A percentile compares a stretch with the other conserved stretches of the same genome.
These are phyloP conservation scores for Paracamarosporium sp. DNA, from an alignment of 2,329 filamentous ascomycete species.

Conservation along the genomic window DNA sequence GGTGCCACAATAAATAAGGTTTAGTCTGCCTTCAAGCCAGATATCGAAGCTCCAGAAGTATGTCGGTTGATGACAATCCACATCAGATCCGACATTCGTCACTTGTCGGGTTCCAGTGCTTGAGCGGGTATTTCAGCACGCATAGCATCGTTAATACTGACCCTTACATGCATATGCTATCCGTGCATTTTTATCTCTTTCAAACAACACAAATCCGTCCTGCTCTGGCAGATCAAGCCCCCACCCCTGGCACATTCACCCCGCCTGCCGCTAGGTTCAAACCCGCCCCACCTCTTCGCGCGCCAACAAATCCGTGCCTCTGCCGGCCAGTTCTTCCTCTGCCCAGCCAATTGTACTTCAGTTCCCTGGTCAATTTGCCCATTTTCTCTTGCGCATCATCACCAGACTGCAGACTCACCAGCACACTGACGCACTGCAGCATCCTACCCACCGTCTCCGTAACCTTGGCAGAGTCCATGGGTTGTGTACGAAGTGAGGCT, in stretches of 20 bases:
- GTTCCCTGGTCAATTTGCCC: conserved; percentile 80
- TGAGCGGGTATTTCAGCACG: background rate
- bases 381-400: conserved; percentile 81
- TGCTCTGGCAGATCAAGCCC: background rate
- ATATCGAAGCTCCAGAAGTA: too few species aligned
- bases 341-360: conserved; percentile 97
- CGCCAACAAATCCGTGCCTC: conserved; percentile 85
- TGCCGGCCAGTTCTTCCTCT: conserved; percentile 88
- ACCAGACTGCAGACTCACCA: conserved; percentile 76
- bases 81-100: too few species aligned
- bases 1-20: too few species aligned
- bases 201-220: background rate
- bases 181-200: background rate
- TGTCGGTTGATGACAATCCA: too few species aligned
- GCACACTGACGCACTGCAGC: conserved; percentile 93
- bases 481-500: conserved; percentile 32
- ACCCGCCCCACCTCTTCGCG: conserved; percentile 48
- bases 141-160: background rate
- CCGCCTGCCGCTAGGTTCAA: conserved; percentile 11
- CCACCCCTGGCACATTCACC: conserved; percentile 3
- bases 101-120: background rate
- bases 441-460: conserved; percentile 95
- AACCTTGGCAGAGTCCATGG: conserved; percentile 70
- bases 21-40: too few species aligned
- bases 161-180: background rate